Evolutionary conservation across 352 stramenopile species (phyloP).

Genomic region (Globisporangium okanoganense): DNA sequence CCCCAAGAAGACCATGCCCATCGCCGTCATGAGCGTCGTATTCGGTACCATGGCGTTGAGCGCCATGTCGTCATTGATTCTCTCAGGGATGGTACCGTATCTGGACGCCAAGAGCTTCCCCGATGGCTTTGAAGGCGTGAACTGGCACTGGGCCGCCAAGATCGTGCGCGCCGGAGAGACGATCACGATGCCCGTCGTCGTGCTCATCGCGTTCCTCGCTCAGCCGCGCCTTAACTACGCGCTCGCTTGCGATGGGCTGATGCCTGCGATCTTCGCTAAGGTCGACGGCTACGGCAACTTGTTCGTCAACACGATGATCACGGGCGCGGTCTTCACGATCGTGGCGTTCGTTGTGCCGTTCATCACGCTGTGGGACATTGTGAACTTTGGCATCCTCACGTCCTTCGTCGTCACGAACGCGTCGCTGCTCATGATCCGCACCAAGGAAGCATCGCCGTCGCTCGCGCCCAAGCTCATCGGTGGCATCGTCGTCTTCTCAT

Average conservation of each 20-base stretch:
- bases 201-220: constrained; percentile 90
- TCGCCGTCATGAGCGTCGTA: constrained; percentile 74
- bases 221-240: constrained; percentile 93
- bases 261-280: constrained; percentile 89
- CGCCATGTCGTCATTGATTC: constrained; percentile 69
- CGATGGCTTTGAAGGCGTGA: constrained; percentile 35
- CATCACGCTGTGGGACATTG: constrained; percentile 78
- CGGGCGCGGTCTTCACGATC: constrained; percentile 41
- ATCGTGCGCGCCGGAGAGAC: constrained; percentile 53
- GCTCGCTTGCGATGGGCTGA: constrained; percentile 89
- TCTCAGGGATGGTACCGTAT: constrained; percentile 69
- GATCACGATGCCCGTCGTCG: constrained; percentile 92
- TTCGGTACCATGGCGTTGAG: constrained; percentile 54
- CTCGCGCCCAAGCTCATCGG: constrained; percentile 38
- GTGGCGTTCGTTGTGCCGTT: constrained; percentile 79
- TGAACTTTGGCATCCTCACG: constrained; percentile 85
- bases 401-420: constrained; percentile 85
- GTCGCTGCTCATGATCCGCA: constrained; percentile 69
- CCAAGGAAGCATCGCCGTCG: constrained; percentile 39
- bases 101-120: constrained; percentile 28
- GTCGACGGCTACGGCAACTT: constrained; percentile 77
- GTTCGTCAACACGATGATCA: constrained; percentile 72
- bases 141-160: constrained; percentile 35
- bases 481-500: constrained; percentile 32
- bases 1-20: constrained; percentile 61